These are phyloP conservation scores for Dipteronia sinensis DNA, from an alignment of 345 rosid genomes.

Conservation along the genomic window DNA sequence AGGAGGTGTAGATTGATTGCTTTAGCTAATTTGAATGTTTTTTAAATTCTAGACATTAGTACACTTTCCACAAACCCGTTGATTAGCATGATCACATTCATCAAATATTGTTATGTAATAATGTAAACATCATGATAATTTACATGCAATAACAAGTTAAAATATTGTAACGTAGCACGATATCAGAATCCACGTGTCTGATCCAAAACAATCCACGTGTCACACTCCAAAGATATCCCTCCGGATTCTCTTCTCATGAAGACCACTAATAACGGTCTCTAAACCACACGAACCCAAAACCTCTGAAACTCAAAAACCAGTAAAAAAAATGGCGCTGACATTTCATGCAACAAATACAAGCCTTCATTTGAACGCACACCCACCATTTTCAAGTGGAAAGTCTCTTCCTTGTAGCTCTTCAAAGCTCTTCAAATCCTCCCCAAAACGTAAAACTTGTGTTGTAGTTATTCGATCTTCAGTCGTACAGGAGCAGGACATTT, in stretches of 20 bases:
- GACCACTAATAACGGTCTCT: neutral
- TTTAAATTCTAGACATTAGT: no score
- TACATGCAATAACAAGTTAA: neutral
- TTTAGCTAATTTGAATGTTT: no score
- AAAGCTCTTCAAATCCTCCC: conserved; percentile 7
- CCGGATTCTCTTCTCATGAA: neutral
- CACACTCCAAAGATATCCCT: neutral
- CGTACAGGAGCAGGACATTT: conserved; percentile 26
- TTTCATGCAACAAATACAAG: conserved; percentile 6
- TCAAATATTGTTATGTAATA: no score
- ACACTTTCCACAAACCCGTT: no score
- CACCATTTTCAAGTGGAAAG: neutral
- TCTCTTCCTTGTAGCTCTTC: conserved; percentile 10
- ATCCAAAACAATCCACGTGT: conserved; percentile 5
- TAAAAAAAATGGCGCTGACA: neutral
- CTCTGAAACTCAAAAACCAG: neutral
- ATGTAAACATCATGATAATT: no score
- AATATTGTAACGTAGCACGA: neutral
- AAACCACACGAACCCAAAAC: neutral
- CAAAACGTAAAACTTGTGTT: neutral
- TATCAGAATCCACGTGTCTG: neutral
- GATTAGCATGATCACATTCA: no score
- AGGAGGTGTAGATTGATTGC: no score
- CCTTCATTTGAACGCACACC: neutral
- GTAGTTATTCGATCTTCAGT: conserved; percentile 29